These are phyloP conservation scores for Penstemon eatonii DNA, from an alignment of 257 asterid species.

Conservation along the genomic window DNA sequence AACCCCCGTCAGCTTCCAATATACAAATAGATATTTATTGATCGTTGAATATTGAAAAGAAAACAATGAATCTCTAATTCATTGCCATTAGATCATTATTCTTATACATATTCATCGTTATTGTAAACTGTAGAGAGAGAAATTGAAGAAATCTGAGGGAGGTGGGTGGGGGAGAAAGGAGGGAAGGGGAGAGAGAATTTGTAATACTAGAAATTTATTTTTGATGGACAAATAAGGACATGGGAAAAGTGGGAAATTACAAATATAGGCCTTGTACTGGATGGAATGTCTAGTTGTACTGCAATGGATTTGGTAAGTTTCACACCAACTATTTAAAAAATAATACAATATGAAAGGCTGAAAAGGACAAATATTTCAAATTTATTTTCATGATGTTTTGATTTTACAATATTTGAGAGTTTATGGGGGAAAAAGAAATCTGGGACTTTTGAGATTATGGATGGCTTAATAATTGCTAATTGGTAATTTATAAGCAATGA, in stretches of 20 bases:
- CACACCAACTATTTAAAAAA: slow-evolving; percentile 11
- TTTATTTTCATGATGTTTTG: background rate
- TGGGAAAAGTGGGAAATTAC: slow-evolving; percentile 25
- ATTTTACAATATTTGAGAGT: background rate
- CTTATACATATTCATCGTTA: background rate
- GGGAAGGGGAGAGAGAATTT: slow-evolving; percentile 18
- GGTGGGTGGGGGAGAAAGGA: slow-evolving; percentile 25
- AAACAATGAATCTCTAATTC: background rate
- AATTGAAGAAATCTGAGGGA: slow-evolving; percentile 41
- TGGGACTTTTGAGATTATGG: background rate
- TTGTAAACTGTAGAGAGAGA: background rate
- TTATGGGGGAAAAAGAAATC: background rate
- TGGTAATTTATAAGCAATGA: background rate
- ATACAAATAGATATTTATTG: slow-evolving; percentile 21
- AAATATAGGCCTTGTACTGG: slow-evolving; percentile 40
- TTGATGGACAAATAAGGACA: slow-evolving; percentile 29
- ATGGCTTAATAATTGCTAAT: background rate
- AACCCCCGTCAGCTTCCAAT: slow-evolving; percentile 29
- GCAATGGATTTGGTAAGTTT: slow-evolving; percentile 33
- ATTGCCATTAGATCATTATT: background rate
- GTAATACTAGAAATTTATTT: background rate
- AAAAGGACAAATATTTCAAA: background rate
- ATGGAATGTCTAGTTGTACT: slow-evolving; percentile 38
- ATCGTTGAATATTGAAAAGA: slow-evolving; percentile 18
- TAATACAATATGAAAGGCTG: slow-evolving; percentile 14